These are phyloP conservation scores for Coix lacrymajobi DNA, from an alignment of 176 grass and related monocot species.

Conservation along the genomic window DNA sequence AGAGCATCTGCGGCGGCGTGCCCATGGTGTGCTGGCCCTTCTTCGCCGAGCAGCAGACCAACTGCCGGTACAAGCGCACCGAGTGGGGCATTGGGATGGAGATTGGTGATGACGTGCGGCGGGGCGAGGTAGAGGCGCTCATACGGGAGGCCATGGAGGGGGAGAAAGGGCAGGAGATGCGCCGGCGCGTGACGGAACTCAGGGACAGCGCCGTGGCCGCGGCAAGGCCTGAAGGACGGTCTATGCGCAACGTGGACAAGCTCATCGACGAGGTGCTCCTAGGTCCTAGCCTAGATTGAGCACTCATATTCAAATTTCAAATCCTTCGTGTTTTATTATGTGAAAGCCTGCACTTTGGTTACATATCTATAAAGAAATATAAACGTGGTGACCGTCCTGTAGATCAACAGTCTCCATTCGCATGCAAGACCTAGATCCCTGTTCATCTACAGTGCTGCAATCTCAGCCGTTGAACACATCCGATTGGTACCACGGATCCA, in stretches of 20 bases:
- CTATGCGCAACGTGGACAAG: slow-evolving; percentile 25
- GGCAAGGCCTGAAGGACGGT: background rate
- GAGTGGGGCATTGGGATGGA: slow-evolving; percentile 49
- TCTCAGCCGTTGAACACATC: too few species aligned
- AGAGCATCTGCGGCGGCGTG: slow-evolving; percentile 48
- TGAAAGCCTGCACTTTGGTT: too few species aligned
- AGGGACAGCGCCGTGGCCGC: slow-evolving; percentile 15
- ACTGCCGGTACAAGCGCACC: slow-evolving; percentile 41
- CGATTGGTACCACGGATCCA: too few species aligned
- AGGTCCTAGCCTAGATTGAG: background rate
- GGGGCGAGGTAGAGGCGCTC: slow-evolving; percentile 3
- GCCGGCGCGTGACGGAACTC: background rate
- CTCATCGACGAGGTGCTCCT: slow-evolving; percentile 25
- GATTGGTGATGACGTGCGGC: slow-evolving; percentile 27
- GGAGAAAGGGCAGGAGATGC: slow-evolving; percentile 26
- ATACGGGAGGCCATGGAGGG: slow-evolving; percentile 42
- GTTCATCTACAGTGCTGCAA: too few species aligned
- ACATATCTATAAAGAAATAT: too few species aligned
- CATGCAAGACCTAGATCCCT: too few species aligned
- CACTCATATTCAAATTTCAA: too few species aligned
- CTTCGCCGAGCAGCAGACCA: slow-evolving; percentile 65
- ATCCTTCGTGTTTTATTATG: too few species aligned
- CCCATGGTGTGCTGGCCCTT: slow-evolving; percentile 54
- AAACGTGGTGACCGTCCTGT: too few species aligned
- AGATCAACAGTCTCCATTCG: too few species aligned